Percentiles rank a stretch among this genome's conserved stretches.
Conservation (phyloP, 2,329 filamentous ascomycete genomes). For the Trichoderma sp. region DNA sequence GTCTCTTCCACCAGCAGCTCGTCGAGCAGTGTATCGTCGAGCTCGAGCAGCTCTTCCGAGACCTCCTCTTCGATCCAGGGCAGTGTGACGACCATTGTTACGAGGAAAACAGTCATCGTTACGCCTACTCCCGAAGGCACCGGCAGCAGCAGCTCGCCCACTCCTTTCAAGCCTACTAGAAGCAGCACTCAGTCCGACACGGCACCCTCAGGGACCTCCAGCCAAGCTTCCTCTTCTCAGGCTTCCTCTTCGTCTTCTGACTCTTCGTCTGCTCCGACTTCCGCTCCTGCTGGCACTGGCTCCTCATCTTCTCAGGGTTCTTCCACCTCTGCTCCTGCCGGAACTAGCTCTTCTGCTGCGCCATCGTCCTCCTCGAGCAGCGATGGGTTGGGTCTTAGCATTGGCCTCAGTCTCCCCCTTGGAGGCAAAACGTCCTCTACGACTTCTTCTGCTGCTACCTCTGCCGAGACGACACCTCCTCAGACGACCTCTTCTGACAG, state of each 20-base stretch:
- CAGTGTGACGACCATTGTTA: conserved; percentile 17
- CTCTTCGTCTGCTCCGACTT: neutral
- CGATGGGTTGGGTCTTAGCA: neutral
- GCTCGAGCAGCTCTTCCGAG: neutral
- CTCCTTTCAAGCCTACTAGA: conserved; percentile 18
- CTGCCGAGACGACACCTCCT: neutral
- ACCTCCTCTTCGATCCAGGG: neutral
- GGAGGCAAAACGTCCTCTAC: neutral
- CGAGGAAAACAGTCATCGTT: conserved; percentile 6
- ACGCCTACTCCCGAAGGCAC: neutral
- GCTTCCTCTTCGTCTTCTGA: neutral
- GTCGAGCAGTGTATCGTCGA: neutral
- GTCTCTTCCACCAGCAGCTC: neutral
- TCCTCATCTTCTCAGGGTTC: neutral
- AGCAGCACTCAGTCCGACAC: conserved; percentile 1
- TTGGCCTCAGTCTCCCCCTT: neutral
- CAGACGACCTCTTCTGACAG: conserved; percentile 25
- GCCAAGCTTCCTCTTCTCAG: neutral
- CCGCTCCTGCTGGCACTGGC: neutral
- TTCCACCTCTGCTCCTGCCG: neutral
- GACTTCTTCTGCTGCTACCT: neutral
- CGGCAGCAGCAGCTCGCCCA: conserved; percentile 9
- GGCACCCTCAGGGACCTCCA: neutral
- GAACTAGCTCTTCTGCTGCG: neutral
- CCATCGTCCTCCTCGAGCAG: neutral